A percentile compares a stretch with the other conserved stretches of the same genome.
Conservation (phyloP, 352 stramenopile species). For the Aphanomyces invadans region DNA sequence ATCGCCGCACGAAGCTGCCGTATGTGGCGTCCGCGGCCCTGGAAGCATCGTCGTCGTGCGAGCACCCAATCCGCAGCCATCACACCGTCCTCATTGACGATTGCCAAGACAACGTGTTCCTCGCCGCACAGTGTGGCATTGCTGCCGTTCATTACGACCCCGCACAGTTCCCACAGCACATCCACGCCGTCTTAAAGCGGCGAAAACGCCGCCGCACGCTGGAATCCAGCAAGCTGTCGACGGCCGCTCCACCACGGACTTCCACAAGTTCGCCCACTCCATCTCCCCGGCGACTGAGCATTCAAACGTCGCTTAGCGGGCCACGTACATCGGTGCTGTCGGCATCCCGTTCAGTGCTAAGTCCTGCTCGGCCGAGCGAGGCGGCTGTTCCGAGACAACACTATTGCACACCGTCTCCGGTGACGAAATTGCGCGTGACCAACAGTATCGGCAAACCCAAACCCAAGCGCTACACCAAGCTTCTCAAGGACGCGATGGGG, state of each 20-base stretch:
- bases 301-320: not conserved
- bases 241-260: not conserved
- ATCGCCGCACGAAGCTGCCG: conserved; percentile 6
- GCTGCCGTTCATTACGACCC: conserved; percentile 65
- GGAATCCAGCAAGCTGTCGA: not conserved
- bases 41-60: conserved; percentile 2
- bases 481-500: conserved; percentile 24
- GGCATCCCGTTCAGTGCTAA: too few species aligned
- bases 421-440: conserved; percentile 69
- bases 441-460: conserved; percentile 66
- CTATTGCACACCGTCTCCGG: conserved; percentile 69
- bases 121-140: conserved; percentile 66
- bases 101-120: conserved; percentile 61
- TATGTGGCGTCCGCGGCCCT: conserved; percentile 22
- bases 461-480: conserved; percentile 49
- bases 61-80: conserved; percentile 37
- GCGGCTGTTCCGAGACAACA: conserved; percentile 32
- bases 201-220: not conserved
- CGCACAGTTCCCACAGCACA: not conserved
- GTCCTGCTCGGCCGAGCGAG: not conserved
- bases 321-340: too few species aligned
- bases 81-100: conserved; percentile 79
- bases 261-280: not conserved
- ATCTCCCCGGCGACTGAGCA: not conserved
- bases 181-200: conserved; percentile 7